phyloP scores from a whole-genome alignment of 148 eudicot genomes.

The Talinum fruticosum region DNA sequence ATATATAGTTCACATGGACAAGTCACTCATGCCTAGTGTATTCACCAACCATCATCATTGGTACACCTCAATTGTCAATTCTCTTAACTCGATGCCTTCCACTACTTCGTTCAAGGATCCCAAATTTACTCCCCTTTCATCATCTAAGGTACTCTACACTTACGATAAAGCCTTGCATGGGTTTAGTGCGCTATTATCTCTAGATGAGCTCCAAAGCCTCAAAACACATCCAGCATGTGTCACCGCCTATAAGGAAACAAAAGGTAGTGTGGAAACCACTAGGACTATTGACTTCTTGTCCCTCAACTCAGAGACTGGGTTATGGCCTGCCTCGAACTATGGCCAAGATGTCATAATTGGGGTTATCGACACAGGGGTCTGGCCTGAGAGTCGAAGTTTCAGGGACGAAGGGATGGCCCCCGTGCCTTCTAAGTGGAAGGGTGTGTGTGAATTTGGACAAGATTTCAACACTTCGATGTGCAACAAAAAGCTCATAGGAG shows the following conservation, averaged over 20 bases:
- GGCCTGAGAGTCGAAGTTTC: conserved; percentile 65
- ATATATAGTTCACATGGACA: conserved; percentile 76
- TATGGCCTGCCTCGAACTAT: conserved; percentile 57
- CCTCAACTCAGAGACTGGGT: conserved; percentile 40
- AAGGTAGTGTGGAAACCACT: conserved; percentile 46
- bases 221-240: conserved; percentile 42
- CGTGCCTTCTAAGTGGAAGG: conserved; percentile 45
- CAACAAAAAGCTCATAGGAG: conserved; percentile 59
- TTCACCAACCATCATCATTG: conserved; percentile 59
- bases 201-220: conserved; percentile 36
- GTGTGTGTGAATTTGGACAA: conserved; percentile 43
- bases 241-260: conserved; percentile 37
- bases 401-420: conserved; percentile 44
- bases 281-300: conserved; percentile 45
- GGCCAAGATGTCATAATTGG: conserved; percentile 53
- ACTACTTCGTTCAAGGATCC: neutral
- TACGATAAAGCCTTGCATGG: conserved; percentile 62
- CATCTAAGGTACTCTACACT: conserved; percentile 42
- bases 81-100: conserved; percentile 17
- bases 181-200: conserved; percentile 51
- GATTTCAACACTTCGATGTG: conserved; percentile 47
- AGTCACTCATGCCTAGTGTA: conserved; percentile 59
- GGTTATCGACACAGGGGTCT: conserved; percentile 58
- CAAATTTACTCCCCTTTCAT: neutral
- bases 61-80: conserved; percentile 53